Evolutionary conservation across 805 yeast genomes (phyloP).

Genomic region (Kodamaea jinghongensis): DNA sequence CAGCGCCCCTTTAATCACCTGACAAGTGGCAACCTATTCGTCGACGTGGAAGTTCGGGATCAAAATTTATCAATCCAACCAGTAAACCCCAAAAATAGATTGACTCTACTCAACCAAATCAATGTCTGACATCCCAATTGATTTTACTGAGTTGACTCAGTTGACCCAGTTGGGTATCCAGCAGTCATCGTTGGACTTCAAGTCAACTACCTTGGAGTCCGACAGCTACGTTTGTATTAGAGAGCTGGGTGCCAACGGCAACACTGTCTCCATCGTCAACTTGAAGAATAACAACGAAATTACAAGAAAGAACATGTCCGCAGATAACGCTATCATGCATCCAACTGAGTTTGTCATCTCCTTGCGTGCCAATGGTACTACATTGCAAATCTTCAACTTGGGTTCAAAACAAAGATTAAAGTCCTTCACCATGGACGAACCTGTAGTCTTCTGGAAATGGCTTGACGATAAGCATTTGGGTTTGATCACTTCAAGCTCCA

Average conservation of each 20-base stretch:
- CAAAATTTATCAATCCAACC: background rate
- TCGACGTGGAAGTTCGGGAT: conserved; percentile 5
- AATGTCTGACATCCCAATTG: conserved; percentile 78
- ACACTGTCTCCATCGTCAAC: conserved; percentile 93
- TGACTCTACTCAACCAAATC: background rate
- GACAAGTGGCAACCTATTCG: background rate
- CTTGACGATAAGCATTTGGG: conserved; percentile 70
- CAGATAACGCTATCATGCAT: conserved; percentile 96
- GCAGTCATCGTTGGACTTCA: conserved; percentile 81
- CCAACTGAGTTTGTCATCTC: conserved; percentile 88
- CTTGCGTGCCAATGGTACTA: conserved; percentile 93
- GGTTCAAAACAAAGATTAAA: conserved; percentile 85
- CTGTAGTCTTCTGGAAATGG: conserved; percentile 97
- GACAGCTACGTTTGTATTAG: conserved; percentile 86
- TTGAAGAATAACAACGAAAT: conserved; percentile 74
- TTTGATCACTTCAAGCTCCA: conserved; percentile 71
- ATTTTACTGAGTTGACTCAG: conserved; percentile 92
- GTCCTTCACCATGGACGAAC: conserved; percentile 80
- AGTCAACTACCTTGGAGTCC: conserved; percentile 91
- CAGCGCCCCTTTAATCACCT: background rate
- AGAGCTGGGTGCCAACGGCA: conserved; percentile 60
- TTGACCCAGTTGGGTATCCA: conserved; percentile 83
- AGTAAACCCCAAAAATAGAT: conserved; percentile 1
- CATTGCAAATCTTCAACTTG: conserved; percentile 90
- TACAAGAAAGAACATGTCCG: conserved; percentile 90